phyloP scores from a whole-genome alignment of 768 basidiomycete genomes.

The Termitomyces sp. region DNA sequence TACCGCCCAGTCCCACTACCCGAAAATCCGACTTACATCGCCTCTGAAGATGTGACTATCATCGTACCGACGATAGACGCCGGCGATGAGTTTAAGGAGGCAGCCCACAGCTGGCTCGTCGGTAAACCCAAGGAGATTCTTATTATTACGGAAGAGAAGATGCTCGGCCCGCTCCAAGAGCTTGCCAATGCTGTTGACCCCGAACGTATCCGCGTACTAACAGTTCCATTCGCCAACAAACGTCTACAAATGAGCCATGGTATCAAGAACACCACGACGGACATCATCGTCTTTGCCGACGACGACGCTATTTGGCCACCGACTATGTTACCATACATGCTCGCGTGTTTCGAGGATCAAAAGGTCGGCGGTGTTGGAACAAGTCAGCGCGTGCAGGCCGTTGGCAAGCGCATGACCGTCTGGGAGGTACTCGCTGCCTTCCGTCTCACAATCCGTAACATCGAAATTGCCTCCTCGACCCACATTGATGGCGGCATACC shows the following conservation, averaged over 20 bases:
- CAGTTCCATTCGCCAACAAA: conserved; percentile 92
- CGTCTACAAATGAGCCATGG: conserved; percentile 93
- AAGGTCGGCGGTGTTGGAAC: conserved; percentile 92
- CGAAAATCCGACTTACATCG: conserved; percentile 86
- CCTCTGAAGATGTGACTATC: conserved; percentile 92
- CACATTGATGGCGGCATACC: conserved; percentile 93
- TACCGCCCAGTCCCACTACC: conserved; percentile 91
- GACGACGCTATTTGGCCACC: conserved; percentile 97
- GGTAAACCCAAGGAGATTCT: conserved; percentile 83
- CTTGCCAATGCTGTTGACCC: conserved; percentile 89
- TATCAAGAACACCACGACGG: conserved; percentile 86
- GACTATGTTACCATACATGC: conserved; percentile 82
- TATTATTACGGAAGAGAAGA: conserved; percentile 81
- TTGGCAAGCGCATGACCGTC: conserved; percentile 78
- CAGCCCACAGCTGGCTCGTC: conserved; percentile 88
- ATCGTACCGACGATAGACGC: conserved; percentile 97
- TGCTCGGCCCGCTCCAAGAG: conserved; percentile 85
- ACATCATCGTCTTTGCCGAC: conserved; percentile 93
- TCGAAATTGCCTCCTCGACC: conserved; percentile 85
- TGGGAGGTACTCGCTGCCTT: conserved; percentile 97
- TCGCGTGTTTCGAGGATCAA: conserved; percentile 94
- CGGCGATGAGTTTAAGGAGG: conserved; percentile 93
- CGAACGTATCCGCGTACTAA: conserved; percentile 78
- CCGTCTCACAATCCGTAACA: conserved; percentile 89
- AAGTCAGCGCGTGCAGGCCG: conserved; percentile 82